Evolutionary conservation across 2,329 filamentous ascomycete species (phyloP).

Genomic region (Xylariaceae sp.): DNA sequence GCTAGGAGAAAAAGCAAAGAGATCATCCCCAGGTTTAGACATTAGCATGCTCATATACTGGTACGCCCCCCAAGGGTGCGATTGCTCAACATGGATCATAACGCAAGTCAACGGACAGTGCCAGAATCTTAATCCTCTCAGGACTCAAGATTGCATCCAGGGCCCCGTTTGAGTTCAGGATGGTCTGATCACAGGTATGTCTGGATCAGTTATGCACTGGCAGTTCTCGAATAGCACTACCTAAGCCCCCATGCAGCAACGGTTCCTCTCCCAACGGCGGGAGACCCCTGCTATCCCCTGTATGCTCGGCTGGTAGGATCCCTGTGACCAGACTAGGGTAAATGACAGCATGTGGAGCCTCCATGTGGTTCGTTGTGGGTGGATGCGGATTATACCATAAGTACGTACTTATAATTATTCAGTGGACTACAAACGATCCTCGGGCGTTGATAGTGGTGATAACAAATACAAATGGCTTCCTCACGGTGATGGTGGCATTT

Average conservation of each 20-base stretch:
- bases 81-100: slow-evolving; percentile 14
- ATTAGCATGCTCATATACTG: slow-evolving; percentile 33
- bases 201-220: slow-evolving; percentile 14
- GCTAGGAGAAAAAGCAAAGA: slow-evolving; percentile 24
- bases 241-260: slow-evolving; percentile 6
- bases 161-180: slow-evolving; percentile 22
- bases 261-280: slow-evolving; percentile 7
- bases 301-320: slow-evolving; percentile 10
- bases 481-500: not conserved
- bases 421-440: no score
- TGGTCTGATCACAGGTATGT: slow-evolving; percentile 26
- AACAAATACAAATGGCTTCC: slow-evolving; percentile 16
- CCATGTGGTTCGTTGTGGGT: slow-evolving; percentile 21
- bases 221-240: slow-evolving; percentile 18
- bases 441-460: no score
- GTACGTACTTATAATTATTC: no score
- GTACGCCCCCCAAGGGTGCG: slow-evolving; percentile 26
- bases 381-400: no score
- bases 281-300: slow-evolving; percentile 19
- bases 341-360: slow-evolving; percentile 22
- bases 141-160: slow-evolving; percentile 16
- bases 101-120: slow-evolving; percentile 22
- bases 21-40: slow-evolving; percentile 31
- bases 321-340: slow-evolving; percentile 23
- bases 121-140: slow-evolving; percentile 21